Conservation (phyloP, 257 asterid genomes). For the Gynochthodes officinalis region DNA sequence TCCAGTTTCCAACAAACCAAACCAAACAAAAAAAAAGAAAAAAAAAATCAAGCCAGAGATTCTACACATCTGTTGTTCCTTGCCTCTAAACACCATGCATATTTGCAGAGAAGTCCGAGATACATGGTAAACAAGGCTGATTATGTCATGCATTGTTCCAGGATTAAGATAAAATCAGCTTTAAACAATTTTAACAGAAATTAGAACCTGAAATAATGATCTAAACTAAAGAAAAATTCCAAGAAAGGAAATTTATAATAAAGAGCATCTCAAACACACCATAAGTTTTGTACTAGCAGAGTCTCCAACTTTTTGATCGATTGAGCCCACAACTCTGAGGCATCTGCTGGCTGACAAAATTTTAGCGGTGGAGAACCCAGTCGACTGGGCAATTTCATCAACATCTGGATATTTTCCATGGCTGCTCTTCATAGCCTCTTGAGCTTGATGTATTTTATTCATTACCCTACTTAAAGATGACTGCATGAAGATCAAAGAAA, state of each 20-base stretch:
- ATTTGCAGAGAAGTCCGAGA: too few relatives aligned
- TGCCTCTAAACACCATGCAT: too few relatives aligned
- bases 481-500: slow-evolving; percentile 35
- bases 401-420: slow-evolving; percentile 60
- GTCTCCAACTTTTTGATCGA: slow-evolving; percentile 69
- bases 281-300: slow-evolving; percentile 36
- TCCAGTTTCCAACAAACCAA: too few relatives aligned
- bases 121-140: too few relatives aligned
- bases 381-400: slow-evolving; percentile 59
- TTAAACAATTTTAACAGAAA: neutral
- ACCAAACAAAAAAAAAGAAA: too few relatives aligned
- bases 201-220: neutral
- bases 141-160: too few relatives aligned
- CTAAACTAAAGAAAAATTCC: neutral
- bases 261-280: slow-evolving; percentile 31
- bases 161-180: too few relatives aligned
- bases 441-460: slow-evolving; percentile 66
- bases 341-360: slow-evolving; percentile 62
- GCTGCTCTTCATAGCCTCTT: slow-evolving; percentile 53
- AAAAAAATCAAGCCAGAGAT: too few relatives aligned
- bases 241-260: neutral
- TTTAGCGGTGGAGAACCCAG: slow-evolving; percentile 63
- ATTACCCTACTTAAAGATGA: slow-evolving; percentile 58
- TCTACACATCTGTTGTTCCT: too few relatives aligned
- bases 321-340: slow-evolving; percentile 73